These are phyloP conservation scores for Pleochaeta shiraiana DNA, from an alignment of 2,329 filamentous ascomycete species.

Conservation along the genomic window DNA sequence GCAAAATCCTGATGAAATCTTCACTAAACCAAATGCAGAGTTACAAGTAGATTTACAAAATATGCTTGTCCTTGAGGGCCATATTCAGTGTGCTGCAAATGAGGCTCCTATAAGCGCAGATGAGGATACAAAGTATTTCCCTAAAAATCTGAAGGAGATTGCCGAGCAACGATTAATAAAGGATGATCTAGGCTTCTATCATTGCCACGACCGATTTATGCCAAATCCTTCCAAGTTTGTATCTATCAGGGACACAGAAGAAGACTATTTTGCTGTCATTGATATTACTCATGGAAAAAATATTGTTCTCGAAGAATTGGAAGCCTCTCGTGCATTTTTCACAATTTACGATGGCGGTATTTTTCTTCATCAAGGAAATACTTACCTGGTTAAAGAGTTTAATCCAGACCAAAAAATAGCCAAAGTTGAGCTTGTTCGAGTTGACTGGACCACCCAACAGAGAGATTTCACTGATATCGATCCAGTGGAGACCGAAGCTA, in stretches of 20 bases:
- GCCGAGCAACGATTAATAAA: conserved; percentile 50
- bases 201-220: conserved; percentile 73
- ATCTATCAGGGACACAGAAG: conserved; percentile 69
- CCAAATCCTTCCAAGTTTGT: conserved; percentile 68
- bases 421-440: conserved; percentile 68
- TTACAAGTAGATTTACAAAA: conserved; percentile 85
- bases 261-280: conserved; percentile 85
- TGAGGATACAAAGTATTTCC: conserved; percentile 62
- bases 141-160: conserved; percentile 45
- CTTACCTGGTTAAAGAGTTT: conserved; percentile 81
- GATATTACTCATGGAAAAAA: conserved; percentile 71
- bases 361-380: conserved; percentile 88
- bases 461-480: conserved; percentile 90
- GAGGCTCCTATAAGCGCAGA: conserved; percentile 79
- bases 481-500: conserved; percentile 75
- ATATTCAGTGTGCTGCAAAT: conserved; percentile 85
- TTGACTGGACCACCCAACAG: conserved; percentile 89
- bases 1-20: conserved; percentile 85
- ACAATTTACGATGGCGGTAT: conserved; percentile 95
- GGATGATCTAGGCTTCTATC: conserved; percentile 65
- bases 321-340: conserved; percentile 84
- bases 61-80: conserved; percentile 75
- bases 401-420: conserved; percentile 61
- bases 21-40: conserved; percentile 75
- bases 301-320: conserved; percentile 79